phyloP scores from a whole-genome alignment of 2,329 filamentous ascomycete species.

The Ophiostoma populinum region DNA sequence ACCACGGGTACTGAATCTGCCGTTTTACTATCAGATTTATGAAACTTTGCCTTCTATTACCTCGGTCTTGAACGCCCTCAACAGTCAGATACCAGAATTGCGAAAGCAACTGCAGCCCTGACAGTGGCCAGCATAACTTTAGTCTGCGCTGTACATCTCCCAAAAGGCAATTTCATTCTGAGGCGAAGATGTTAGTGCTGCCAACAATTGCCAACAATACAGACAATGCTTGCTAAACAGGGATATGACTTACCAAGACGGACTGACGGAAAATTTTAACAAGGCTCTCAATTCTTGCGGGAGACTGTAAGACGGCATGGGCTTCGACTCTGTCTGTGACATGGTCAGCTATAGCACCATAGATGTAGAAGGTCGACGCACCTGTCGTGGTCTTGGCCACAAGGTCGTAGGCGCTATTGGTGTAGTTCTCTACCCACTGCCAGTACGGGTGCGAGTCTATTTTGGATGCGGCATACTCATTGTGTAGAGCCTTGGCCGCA shows the following conservation, averaged over 20 bases:
- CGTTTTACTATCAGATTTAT: no score
- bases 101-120: no score
- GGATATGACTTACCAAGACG: constrained; percentile 46
- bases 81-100: no score
- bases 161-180: constrained; percentile 61
- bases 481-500: constrained; percentile 54
- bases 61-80: no score
- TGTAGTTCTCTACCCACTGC: constrained; percentile 84
- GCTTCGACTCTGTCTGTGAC: constrained; percentile 39
- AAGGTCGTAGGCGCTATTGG: constrained; percentile 58
- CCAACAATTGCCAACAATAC: neutral
- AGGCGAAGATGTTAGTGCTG: no score
- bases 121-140: constrained; percentile 19
- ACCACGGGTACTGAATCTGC: no score
- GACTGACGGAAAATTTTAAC: constrained; percentile 72
- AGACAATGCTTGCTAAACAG: neutral
- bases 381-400: constrained; percentile 55
- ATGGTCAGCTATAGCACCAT: constrained; percentile 18
- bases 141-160: constrained; percentile 35
- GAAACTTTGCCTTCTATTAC: no score
- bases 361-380: constrained; percentile 25
- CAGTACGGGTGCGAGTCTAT: constrained; percentile 59
- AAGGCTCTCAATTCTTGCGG: constrained; percentile 61
- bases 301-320: constrained; percentile 55
- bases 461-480: constrained; percentile 37